Evolutionary conservation across 495 filamentous ascomycete genomes (phyloP).

Genomic region (Penicillium malachiteum): DNA sequence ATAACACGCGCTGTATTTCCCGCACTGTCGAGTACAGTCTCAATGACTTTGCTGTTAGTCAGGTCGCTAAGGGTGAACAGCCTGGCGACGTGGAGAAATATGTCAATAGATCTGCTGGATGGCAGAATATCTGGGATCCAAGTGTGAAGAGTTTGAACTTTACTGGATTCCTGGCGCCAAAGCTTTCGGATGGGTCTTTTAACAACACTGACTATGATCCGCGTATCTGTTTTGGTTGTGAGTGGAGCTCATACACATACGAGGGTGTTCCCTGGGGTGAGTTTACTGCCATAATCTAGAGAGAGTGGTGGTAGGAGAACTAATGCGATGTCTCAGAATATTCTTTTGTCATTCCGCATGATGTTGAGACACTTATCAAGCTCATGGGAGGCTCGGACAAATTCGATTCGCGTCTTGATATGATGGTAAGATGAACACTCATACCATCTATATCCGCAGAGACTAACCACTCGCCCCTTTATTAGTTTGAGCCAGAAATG

Average conservation of each 20-base stretch:
- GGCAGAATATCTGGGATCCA: constrained; percentile 64
- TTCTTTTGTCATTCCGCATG: constrained; percentile 62
- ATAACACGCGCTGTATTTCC: constrained; percentile 66
- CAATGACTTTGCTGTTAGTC: constrained; percentile 68
- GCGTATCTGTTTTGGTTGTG: constrained; percentile 60
- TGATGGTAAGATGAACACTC: constrained; percentile 24
- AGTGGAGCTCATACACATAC: constrained; percentile 51
- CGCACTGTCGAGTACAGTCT: constrained; percentile 72
- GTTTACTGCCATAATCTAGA: constrained; percentile 3
- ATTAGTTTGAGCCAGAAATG: constrained; percentile 35
- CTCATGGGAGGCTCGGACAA: constrained; percentile 55
- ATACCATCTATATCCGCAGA: neutral
- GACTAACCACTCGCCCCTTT: neutral
- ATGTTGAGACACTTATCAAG: constrained; percentile 58
- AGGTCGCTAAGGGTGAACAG: constrained; percentile 60
- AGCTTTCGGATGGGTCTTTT: constrained; percentile 52
- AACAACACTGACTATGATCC: constrained; percentile 55
- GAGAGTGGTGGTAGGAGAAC: neutral
- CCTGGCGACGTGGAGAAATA: constrained; percentile 58
- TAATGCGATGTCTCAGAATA: constrained; percentile 50
- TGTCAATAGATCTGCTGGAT: constrained; percentile 55
- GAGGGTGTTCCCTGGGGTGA: constrained; percentile 41
- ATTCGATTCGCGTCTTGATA: constrained; percentile 57
- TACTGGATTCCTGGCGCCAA: constrained; percentile 63
- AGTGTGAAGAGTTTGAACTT: constrained; percentile 52